Conservation (phyloP, 257 asterid species). For the Capsicum baccatum region DNA sequence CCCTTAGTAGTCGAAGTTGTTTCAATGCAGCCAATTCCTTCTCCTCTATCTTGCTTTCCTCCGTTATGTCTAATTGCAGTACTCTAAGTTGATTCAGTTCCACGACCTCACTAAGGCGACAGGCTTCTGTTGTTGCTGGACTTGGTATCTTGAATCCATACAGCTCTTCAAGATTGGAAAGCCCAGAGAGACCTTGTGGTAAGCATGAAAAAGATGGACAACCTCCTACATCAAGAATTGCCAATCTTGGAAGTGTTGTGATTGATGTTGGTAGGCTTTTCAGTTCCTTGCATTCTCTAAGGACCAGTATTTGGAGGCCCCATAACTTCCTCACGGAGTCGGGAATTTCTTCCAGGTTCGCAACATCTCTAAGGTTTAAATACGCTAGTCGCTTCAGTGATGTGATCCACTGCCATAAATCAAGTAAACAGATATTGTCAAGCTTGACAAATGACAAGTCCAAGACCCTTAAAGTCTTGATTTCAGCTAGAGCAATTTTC, state of each 20-base stretch:
- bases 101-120: slow-evolving; percentile 32
- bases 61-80: slow-evolving; percentile 39
- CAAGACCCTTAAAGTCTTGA: slow-evolving; percentile 40
- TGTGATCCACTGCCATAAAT: slow-evolving; percentile 44
- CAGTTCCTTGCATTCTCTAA: slow-evolving; percentile 34
- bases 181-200: slow-evolving; percentile 34
- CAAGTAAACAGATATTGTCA: slow-evolving; percentile 23
- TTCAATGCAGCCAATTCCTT: slow-evolving; percentile 29
- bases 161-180: slow-evolving; percentile 36
- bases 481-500: slow-evolving; percentile 33
- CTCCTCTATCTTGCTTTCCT: slow-evolving; percentile 34
- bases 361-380: slow-evolving; percentile 38
- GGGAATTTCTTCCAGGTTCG: slow-evolving; percentile 28
- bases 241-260: slow-evolving; percentile 34
- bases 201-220: slow-evolving; percentile 34
- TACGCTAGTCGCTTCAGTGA: slow-evolving; percentile 40
- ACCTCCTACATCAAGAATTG: slow-evolving; percentile 37
- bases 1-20: slow-evolving; percentile 31
- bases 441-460: slow-evolving; percentile 40
- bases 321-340: slow-evolving; percentile 30
- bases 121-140: slow-evolving; percentile 22
- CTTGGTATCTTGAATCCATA: slow-evolving; percentile 38
- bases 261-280: slow-evolving; percentile 32
- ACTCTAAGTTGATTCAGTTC: slow-evolving; percentile 33
- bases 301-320: slow-evolving; percentile 41